A percentile compares a stretch with the other conserved stretches of the same genome.
Conservation (phyloP, 108 stramenopile species). For the Aurantiochytrium sp. region DNA sequence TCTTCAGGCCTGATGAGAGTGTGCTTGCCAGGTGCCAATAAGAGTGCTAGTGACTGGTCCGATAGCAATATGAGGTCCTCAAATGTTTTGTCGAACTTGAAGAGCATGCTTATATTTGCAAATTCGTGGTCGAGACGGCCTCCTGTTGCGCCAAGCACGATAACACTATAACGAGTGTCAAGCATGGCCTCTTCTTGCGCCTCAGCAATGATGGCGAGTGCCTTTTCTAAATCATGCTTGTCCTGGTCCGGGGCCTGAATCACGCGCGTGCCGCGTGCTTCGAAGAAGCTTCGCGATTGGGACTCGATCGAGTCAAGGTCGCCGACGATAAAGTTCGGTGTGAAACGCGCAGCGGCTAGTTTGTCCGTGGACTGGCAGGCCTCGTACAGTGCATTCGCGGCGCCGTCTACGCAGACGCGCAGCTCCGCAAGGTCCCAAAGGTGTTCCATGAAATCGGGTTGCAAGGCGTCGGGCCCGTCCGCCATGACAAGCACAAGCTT, state of each 20-base stretch:
- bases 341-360: background rate
- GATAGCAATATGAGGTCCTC: background rate
- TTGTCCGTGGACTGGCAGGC: background rate
- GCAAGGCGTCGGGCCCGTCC: background rate
- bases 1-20: background rate
- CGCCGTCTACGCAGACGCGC: constrained; percentile 12
- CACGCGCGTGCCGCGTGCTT: background rate
- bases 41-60: background rate
- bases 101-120: background rate
- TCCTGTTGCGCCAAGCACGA: background rate
- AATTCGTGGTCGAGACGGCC: background rate
- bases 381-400: background rate
- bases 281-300: background rate
- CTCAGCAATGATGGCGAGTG: background rate
- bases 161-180: background rate
- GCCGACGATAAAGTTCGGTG: background rate
- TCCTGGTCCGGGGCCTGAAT: background rate
- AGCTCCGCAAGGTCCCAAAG: background rate
- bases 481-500: background rate
- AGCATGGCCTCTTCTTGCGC: background rate
- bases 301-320: background rate
- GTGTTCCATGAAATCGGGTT: background rate
- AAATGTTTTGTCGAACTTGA: background rate
- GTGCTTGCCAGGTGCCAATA: background rate
- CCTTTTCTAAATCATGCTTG: background rate